These are phyloP conservation scores for Glycine latifolia DNA, from an alignment of 306 rosid genomes.

Conservation along the genomic window DNA sequence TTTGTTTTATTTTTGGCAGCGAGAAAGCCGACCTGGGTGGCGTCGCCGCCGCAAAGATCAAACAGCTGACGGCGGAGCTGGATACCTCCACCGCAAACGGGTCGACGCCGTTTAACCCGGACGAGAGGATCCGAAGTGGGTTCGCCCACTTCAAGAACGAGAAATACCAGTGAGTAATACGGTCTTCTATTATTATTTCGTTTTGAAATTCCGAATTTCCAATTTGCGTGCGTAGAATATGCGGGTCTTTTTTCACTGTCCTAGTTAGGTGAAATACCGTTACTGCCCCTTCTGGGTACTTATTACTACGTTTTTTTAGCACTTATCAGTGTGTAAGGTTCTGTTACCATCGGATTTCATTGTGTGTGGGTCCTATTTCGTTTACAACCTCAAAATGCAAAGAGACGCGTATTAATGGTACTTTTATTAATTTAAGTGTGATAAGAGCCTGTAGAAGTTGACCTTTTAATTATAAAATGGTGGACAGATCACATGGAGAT, in stretches of 20 bases:
- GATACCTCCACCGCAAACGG: slow-evolving; percentile 20
- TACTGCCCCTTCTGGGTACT: slow-evolving; percentile 31
- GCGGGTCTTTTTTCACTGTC: no score
- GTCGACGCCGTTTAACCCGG: slow-evolving; percentile 55
- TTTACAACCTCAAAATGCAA: background rate
- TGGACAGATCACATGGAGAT: slow-evolving; percentile 1
- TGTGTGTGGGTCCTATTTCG: slow-evolving; percentile 8
- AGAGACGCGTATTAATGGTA: background rate
- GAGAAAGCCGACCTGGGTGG: slow-evolving; percentile 59
- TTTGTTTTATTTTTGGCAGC: slow-evolving; percentile 40
- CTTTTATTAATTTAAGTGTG: background rate
- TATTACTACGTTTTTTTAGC: background rate
- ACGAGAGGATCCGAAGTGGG: slow-evolving; percentile 72
- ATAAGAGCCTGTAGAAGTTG: slow-evolving; percentile 16
- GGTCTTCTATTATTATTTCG: background rate
- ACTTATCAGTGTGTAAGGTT: background rate
- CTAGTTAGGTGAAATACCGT: background rate
- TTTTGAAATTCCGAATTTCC: background rate
- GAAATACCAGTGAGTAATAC: slow-evolving; percentile 66
- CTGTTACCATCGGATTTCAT: background rate
- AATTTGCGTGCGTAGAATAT: background rate
- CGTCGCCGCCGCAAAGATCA: slow-evolving; percentile 76
- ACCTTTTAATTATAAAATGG: background rate
- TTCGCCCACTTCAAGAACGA: slow-evolving; percentile 71
- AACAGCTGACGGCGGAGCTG: slow-evolving; percentile 69